A percentile compares a stretch with the other conserved stretches of the same genome.
Conservation (phyloP, 1,139 yeast genomes). For the Wickerhamomyces sp. region DNA sequence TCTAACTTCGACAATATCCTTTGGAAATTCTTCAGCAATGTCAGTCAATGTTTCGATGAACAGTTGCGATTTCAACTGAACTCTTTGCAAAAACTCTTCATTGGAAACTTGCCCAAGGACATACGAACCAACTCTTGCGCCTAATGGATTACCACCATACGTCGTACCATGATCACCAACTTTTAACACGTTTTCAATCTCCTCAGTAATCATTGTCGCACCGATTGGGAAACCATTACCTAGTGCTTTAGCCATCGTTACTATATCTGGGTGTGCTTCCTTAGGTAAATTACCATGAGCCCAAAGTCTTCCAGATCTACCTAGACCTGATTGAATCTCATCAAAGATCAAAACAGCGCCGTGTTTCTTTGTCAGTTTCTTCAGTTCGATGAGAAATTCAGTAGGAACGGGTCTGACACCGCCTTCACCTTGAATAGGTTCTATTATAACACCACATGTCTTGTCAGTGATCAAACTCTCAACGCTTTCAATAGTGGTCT, state of each 20-base stretch:
- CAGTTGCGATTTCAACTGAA: slow-evolving; percentile 50
- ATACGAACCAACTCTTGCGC: slow-evolving; percentile 71
- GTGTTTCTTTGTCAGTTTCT: slow-evolving; percentile 61
- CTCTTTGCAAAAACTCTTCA: slow-evolving; percentile 53
- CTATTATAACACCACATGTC: slow-evolving; percentile 90
- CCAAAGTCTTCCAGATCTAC: slow-evolving; percentile 91
- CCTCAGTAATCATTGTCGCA: slow-evolving; percentile 82
- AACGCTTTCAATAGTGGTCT: slow-evolving; percentile 53
- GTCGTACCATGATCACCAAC: slow-evolving; percentile 99
- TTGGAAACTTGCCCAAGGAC: slow-evolving; percentile 67
- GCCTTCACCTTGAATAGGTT: slow-evolving; percentile 98
- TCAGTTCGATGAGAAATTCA: slow-evolving; percentile 62
- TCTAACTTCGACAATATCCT: slow-evolving; percentile 60
- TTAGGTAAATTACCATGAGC: slow-evolving; percentile 73
- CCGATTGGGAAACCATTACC: slow-evolving; percentile 99
- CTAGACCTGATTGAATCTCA: slow-evolving; percentile 96
- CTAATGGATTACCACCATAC: slow-evolving; percentile 95
- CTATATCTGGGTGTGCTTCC: slow-evolving; percentile 87
- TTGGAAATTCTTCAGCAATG: slow-evolving; percentile 52
- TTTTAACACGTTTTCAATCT: slow-evolving; percentile 62
- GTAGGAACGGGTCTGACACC: slow-evolving; percentile 69
- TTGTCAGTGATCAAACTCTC: slow-evolving; percentile 56
- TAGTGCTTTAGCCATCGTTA: slow-evolving; percentile 91
- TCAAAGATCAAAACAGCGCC: slow-evolving; percentile 82
- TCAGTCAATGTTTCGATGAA: slow-evolving; percentile 46